These are phyloP conservation scores for Capniomyces stellatus DNA, from an alignment of 371 early-diverging fungal genomes.

Conservation along the genomic window DNA sequence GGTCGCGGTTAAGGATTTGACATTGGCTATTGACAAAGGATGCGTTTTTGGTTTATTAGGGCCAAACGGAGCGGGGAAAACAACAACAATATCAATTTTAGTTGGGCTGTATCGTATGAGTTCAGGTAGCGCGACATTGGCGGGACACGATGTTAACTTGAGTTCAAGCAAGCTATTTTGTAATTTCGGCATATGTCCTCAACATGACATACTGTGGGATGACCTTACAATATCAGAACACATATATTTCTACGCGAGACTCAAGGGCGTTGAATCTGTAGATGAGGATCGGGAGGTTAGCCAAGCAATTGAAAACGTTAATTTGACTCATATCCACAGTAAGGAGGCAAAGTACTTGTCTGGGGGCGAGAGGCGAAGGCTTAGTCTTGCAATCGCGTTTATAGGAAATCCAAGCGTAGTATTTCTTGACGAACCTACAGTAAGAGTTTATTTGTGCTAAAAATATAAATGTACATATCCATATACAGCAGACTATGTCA, in stretches of 20 bases:
- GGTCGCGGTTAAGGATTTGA: conserved; percentile 44
- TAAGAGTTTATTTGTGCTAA: no score
- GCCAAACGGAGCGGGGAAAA: conserved; percentile 34
- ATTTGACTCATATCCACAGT: conserved; percentile 26
- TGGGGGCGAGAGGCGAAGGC: conserved; percentile 52
- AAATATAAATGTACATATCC: no score
- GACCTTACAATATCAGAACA: conserved; percentile 55
- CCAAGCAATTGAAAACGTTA: conserved; percentile 28
- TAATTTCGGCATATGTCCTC: conserved; percentile 56
- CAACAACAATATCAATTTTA: conserved; percentile 42
- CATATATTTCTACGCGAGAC: conserved; percentile 46
- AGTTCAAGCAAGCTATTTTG: conserved; percentile 36
- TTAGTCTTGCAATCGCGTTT: conserved; percentile 52
- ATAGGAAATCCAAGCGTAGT: conserved; percentile 56
- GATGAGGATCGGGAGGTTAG: conserved; percentile 30
- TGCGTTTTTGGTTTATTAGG: conserved; percentile 44
- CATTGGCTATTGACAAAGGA: conserved; percentile 37
- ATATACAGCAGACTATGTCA: no score
- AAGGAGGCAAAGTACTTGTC: conserved; percentile 36
- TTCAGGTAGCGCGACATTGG: conserved; percentile 35
- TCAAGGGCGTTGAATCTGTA: conserved; percentile 35
- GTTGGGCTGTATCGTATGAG: conserved; percentile 46
- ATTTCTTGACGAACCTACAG: conserved; percentile 76
- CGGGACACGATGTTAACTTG: conserved; percentile 35
- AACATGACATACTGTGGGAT: conserved; percentile 58